Evolutionary conservation across 345 rosid species (phyloP), one percentile per base, ranked within the genome.

Genomic region (Abelmoschus esculentus): DNA sequence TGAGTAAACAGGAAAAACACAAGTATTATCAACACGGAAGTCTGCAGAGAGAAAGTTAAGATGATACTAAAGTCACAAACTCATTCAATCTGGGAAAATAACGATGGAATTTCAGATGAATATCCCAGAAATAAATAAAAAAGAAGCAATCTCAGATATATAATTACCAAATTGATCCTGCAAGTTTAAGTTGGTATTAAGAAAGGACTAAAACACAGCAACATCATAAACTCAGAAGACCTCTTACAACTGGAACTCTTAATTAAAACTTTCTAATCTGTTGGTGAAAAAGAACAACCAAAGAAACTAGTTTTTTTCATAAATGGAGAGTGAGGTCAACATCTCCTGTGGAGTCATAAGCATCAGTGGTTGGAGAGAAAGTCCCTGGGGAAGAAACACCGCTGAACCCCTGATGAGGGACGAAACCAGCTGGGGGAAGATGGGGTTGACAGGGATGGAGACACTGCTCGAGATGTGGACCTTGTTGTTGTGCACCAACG

Each of bases 251-350:
- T 40, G 6, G 11, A 63, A 38, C 32, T 63, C 44, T 63, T 22
- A 64, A 12, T 1, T 38, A 38, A 38, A 38, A 38, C 42, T 38
- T 34, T 34, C 38, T 34, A 34, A 5, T 6, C 38, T 34, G 38
- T 34, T 38, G 42, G 42, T 38, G 42, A 2, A 3, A 46, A 22
- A 65, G 31, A 42, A 6, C 52, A 22, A 63, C 47, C 32, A 49
- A 36, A 13, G 3, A 26, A 13, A 22, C 17, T 44, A 8, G 38
- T 57, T 73, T 74, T 19, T 76, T 58, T 76, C 53, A 85, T 52
- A 85, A 74, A 70, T 71, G 88, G 47, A 85, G 88, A 55, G 83
- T 72, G 62, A 85, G 88, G 44, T 84, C 88, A 28, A 84, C 63
- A 44, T 75, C 76, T 9, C 2, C 29, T 54, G 53, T 67, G 47